Evolutionary conservation across 331 rosid species (phyloP).

Genomic region (Spiraea crenata): DNA sequence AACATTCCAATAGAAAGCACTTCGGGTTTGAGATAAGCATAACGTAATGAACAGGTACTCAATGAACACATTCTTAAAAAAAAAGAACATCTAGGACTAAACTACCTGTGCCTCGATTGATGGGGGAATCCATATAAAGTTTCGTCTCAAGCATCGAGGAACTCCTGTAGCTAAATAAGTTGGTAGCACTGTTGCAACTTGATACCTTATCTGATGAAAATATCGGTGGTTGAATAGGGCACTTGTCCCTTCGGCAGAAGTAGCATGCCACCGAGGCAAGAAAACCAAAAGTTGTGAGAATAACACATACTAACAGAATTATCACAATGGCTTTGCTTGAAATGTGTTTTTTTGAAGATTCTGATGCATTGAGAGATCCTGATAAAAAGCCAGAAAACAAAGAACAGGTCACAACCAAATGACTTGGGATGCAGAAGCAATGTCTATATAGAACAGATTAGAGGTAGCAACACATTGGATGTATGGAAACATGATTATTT

Average conservation of each 20-base stretch:
- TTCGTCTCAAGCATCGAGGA: conserved; percentile 51
- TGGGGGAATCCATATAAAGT: conserved; percentile 38
- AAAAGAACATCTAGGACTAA: neutral
- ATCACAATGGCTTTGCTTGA: conserved; percentile 58
- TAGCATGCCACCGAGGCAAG: conserved; percentile 57
- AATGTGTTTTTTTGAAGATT: conserved; percentile 55
- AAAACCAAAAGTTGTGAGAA: conserved; percentile 64
- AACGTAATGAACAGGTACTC: neutral
- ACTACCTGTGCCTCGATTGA: conserved; percentile 50
- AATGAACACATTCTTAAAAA: neutral
- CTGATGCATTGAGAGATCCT: conserved; percentile 52
- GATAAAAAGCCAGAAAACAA: conserved; percentile 35
- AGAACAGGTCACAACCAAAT: conserved; percentile 24
- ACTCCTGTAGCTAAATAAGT: conserved; percentile 57
- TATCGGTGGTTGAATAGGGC: conserved; percentile 44
- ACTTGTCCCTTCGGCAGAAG: conserved; percentile 45
- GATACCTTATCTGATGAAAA: conserved; percentile 62
- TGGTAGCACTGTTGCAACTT: conserved; percentile 59
- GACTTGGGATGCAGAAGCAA: conserved; percentile 1
- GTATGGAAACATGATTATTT: neutral
- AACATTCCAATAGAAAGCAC: neutral
- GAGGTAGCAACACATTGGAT: neutral
- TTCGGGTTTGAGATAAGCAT: neutral
- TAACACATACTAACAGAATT: conserved; percentile 51
- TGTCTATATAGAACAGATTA: neutral